Conservation (phyloP, 1,139 yeast genomes). For the Yamadazyma diddensiae region DNA sequence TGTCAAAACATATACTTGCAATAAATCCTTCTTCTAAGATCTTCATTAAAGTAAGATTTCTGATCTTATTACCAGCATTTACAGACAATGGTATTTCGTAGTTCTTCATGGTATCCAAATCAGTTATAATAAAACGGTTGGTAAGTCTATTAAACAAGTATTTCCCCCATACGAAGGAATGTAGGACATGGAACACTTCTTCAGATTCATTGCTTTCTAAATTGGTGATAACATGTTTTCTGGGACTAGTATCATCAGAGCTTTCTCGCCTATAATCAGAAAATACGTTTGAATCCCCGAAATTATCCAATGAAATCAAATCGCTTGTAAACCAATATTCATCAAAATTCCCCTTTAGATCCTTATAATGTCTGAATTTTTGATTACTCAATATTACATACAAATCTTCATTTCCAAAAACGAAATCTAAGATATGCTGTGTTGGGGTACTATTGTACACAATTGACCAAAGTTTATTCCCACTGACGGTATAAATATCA, state of each 20-base stretch:
- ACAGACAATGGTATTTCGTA: constrained; percentile 26
- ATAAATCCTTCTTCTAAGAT: constrained; percentile 13
- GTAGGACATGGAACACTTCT: constrained; percentile 26
- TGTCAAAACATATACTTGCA: constrained; percentile 26
- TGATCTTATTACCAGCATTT: constrained; percentile 17
- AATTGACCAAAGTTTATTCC: constrained; percentile 45
- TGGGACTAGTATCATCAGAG: constrained; percentile 2
- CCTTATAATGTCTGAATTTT: constrained; percentile 60
- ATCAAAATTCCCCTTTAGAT: constrained; percentile 64
- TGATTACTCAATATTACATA: constrained; percentile 59
- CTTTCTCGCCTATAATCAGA: neutral
- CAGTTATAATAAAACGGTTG: constrained; percentile 25
- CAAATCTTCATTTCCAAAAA: constrained; percentile 56
- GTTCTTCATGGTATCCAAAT: constrained; percentile 23
- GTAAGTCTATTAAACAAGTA: constrained; percentile 33
- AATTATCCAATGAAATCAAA: constrained; percentile 30
- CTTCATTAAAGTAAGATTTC: constrained; percentile 12
- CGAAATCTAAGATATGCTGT: constrained; percentile 56
- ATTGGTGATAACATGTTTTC: constrained; percentile 24
- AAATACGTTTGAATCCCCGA: constrained; percentile 25
- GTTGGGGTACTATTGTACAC: constrained; percentile 52
- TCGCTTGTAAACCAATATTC: constrained; percentile 43
- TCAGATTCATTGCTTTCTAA: constrained; percentile 33
- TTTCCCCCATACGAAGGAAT: constrained; percentile 21
- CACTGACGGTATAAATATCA: constrained; percentile 53